phyloP scores from a whole-genome alignment of 2,329 filamentous ascomycete species.

The Colletotrichum australisinense region DNA sequence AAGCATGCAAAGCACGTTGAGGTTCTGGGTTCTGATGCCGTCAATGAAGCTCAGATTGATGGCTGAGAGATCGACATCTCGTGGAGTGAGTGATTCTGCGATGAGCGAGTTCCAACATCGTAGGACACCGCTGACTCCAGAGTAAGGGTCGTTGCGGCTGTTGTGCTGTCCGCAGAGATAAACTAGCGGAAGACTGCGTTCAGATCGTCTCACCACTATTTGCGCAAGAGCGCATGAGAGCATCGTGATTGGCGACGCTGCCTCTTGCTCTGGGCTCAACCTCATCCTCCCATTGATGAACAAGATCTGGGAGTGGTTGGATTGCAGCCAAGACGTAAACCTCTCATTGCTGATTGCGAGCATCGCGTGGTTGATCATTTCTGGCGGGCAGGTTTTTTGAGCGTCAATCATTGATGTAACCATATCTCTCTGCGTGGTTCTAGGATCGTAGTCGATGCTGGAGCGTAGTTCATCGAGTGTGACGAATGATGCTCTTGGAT shows the following conservation, averaged over 20 bases:
- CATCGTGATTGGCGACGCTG: background rate
- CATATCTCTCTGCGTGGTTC: background rate
- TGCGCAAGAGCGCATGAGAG: constrained; percentile 8
- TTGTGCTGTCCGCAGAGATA: constrained; percentile 17
- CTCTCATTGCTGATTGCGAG: background rate
- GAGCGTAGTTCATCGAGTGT: background rate
- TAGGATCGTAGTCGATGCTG: background rate
- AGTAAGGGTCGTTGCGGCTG: background rate
- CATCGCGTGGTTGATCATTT: background rate
- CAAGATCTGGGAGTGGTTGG: background rate
- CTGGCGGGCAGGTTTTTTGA: constrained; percentile 3
- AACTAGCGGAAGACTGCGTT: background rate
- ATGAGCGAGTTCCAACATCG: constrained; percentile 6
- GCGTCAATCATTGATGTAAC: constrained; percentile 5
- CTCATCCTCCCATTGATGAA: constrained; percentile 11
- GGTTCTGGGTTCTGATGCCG: background rate
- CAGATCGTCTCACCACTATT: background rate
- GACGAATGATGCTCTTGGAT: too few species aligned
- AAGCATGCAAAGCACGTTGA: background rate
- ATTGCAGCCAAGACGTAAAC: constrained; percentile 12
- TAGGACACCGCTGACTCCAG: background rate
- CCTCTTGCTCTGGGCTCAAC: constrained; percentile 9
- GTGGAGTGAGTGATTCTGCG: background rate
- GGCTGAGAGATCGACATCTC: constrained; percentile 12
- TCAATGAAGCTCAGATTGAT: constrained; percentile 7